Percentiles rank a stretch among this genome's conserved stretches.
phyloP scores from a whole-genome alignment of 768 basidiomycete species.

The Gelatoporia subvermispora region DNA sequence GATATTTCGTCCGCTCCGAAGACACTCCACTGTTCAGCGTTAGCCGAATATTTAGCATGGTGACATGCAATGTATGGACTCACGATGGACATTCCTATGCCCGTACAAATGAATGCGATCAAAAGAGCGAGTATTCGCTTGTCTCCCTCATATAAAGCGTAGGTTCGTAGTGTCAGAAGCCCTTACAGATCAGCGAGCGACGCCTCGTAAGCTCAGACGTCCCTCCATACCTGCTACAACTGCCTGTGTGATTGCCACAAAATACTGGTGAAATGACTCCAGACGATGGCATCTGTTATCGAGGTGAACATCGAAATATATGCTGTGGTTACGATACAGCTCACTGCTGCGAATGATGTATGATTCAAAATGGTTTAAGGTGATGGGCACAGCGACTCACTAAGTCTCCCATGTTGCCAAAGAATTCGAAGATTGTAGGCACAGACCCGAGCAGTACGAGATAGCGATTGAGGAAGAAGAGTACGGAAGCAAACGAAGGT shows the following conservation, averaged over 20 bases:
- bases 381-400: not conserved
- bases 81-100: too few relatives aligned
- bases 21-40: too few relatives aligned
- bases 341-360: not conserved
- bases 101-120: not conserved
- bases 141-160: not conserved
- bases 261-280: too few relatives aligned
- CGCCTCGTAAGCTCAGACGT: not conserved
- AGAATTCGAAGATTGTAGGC: slow-evolving; percentile 10
- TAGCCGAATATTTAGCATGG: too few relatives aligned
- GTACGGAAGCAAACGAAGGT: slow-evolving; percentile 7
- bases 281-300: too few relatives aligned
- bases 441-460: slow-evolving; percentile 13
- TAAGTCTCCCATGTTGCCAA: slow-evolving; percentile 1
- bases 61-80: too few relatives aligned
- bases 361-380: too few relatives aligned
- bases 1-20: too few relatives aligned
- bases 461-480: slow-evolving; percentile 19
- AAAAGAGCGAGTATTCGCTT: too few relatives aligned
- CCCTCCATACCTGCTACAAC: not conserved
- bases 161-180: not conserved
- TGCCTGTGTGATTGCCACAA: too few relatives aligned
- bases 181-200: not conserved
- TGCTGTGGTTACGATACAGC: not conserved
- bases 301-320: not conserved